A percentile compares a stretch with the other conserved stretches of the same genome.
phyloP scores from a whole-genome alignment of 352 stramenopile species.

The Pythium folliculosum region DNA sequence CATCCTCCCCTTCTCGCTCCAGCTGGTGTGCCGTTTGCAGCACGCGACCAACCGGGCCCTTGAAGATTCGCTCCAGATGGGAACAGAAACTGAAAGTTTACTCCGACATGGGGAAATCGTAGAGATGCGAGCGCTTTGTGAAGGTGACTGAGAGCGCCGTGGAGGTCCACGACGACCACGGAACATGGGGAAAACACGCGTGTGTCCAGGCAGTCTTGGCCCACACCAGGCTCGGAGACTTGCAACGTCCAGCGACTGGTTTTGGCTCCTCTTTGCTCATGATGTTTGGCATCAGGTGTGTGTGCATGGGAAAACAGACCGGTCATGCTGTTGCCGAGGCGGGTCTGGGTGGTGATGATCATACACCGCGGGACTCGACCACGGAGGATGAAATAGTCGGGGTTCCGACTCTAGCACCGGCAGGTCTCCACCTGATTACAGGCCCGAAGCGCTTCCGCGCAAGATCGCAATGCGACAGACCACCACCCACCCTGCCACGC shows the following conservation, averaged over 20 bases:
- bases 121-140: background rate
- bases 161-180: no score
- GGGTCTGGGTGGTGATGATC: background rate
- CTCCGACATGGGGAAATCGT: background rate
- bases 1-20: slow-evolving; percentile 12
- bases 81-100: slow-evolving; percentile 16
- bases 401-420: background rate
- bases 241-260: no score
- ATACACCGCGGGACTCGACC: background rate
- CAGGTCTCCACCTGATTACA: background rate
- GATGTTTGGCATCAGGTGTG: background rate
- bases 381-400: background rate
- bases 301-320: background rate
- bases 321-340: background rate
- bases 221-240: no score
- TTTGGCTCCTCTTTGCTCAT: no score
- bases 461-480: background rate
- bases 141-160: background rate
- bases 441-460: background rate
- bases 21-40: background rate
- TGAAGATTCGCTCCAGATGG: slow-evolving; percentile 21
- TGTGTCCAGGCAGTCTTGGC: no score
- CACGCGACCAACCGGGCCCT: slow-evolving; percentile 4
- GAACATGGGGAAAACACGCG: no score
- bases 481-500: background rate